Evolutionary conservation across 306 rosid genomes (phyloP).

Genomic region (Alnus glutinosa): DNA sequence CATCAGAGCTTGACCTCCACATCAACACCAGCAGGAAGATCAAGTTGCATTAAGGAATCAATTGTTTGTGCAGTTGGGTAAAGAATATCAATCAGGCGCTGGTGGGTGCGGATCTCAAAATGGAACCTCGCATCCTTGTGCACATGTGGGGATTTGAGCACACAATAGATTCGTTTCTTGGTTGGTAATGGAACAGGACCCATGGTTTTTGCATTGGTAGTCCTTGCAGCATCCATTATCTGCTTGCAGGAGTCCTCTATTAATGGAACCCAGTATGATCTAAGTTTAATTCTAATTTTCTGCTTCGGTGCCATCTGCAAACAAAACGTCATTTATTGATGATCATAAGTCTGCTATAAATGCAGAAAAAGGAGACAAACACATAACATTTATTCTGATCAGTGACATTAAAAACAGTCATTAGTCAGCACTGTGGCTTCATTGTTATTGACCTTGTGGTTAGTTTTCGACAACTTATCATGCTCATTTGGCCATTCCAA

Average conservation of each 20-base stretch:
- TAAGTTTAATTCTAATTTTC: constrained; percentile 91
- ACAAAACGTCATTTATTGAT: constrained; percentile 26
- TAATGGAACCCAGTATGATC: constrained; percentile 88
- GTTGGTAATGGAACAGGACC: constrained; percentile 99
- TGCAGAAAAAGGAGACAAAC: not conserved
- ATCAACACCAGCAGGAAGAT: constrained; percentile 98
- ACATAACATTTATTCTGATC: not conserved
- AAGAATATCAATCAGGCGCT: constrained; percentile 88
- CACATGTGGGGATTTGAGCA: constrained; percentile 90
- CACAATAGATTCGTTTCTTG: constrained; percentile 78
- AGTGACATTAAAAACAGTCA: not conserved
- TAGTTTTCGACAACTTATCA: not conserved
- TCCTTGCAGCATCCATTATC: constrained; percentile 91
- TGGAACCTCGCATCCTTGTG: constrained; percentile 95
- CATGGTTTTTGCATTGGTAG: constrained; percentile 90
- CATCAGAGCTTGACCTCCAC: constrained; percentile 93
- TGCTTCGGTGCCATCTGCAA: constrained; percentile 87
- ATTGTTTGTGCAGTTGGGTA: constrained; percentile 97
- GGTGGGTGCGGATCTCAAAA: constrained; percentile 96
- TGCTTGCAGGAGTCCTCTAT: constrained; percentile 99
- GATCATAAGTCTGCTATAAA: constrained; percentile 1
- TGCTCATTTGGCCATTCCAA: not conserved
- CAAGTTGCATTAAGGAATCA: constrained; percentile 92
- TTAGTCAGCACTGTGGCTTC: not conserved
- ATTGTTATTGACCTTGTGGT: not conserved